Evolutionary conservation across 2,329 filamentous ascomycete species (phyloP), one percentile per base, ranked within the genome.

Genomic region (Talaromyces sp.): DNA sequence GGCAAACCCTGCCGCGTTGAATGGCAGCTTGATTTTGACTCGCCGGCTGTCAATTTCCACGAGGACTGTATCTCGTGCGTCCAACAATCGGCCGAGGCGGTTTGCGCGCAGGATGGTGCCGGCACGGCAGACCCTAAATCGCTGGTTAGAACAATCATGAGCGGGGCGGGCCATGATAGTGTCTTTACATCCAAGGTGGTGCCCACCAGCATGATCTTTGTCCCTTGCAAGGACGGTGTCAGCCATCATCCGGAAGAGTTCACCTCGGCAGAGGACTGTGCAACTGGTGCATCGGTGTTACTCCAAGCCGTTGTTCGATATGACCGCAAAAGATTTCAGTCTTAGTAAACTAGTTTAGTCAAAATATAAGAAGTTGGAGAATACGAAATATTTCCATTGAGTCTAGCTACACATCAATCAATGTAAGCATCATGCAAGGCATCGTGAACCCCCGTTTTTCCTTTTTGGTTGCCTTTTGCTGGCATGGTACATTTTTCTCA

Each of bases 171-270:
- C 0, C 85, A 88, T 71, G 85, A 88, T 65, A 86, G 81, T 65
- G 85, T 87, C 6, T 85, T 85, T 62, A 81, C 85, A 6, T 85
- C 80, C 51, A 80, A 81, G 64, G 75, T 77, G 41, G 84, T 82
- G 51, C 86, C 85, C 17, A 87, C 85, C 2, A 82, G 83, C 50
- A 88, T 88, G 85, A 85, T 88, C 29, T 88, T 88, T 65, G 82
- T 87, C 19, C 85, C 85, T 4, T 87, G 84, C 63, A 81, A 78
- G 67, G 81, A 86, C 65, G 86, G 86, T 1, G 74, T 88, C 21
- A 86, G 83, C 66, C 86, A 88, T 68, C 83, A 87, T 66, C 85
- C 86, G 2, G 78, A 82, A 51, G 86, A 88, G 67, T 88, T 84
- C 66, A 83, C 82, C 41, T 81, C 79, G 48, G 78, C 80, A 0